Evolutionary conservation across 306 rosid species (phyloP).

Genomic region (Lathyrus oleraceus): DNA sequence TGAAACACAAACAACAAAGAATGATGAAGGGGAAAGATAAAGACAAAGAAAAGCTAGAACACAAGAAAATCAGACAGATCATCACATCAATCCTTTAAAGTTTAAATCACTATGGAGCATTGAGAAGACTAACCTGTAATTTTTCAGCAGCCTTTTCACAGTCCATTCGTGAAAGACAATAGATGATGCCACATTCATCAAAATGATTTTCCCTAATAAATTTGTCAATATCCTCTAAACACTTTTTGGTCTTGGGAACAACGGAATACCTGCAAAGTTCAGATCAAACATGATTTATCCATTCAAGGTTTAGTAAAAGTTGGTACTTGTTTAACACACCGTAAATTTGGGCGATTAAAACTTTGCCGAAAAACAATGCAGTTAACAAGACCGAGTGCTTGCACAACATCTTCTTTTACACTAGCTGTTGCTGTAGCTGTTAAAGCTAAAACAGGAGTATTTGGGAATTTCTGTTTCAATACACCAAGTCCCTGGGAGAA

Average conservation of each 20-base stretch:
- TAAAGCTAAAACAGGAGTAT: slow-evolving; percentile 91
- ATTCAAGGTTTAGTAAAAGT: slow-evolving; percentile 16
- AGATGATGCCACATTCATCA: slow-evolving; percentile 95
- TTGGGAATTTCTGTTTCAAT: slow-evolving; percentile 91
- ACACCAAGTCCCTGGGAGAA: slow-evolving; percentile 88
- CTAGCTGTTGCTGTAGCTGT: slow-evolving; percentile 99
- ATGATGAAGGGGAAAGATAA: neutral
- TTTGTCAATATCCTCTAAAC: slow-evolving; percentile 88
- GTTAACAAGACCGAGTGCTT: slow-evolving; percentile 93
- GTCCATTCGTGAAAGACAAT: slow-evolving; percentile 98
- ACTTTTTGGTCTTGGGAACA: slow-evolving; percentile 84
- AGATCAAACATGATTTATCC: slow-evolving; percentile 32
- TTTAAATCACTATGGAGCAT: slow-evolving; percentile 3
- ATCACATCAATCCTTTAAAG: slow-evolving; percentile 21
- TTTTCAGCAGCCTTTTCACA: slow-evolving; percentile 96
- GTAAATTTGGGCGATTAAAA: slow-evolving; percentile 94
- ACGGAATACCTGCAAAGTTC: slow-evolving; percentile 75
- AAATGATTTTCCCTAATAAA: slow-evolving; percentile 80
- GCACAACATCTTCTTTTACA: slow-evolving; percentile 99
- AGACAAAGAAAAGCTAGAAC: neutral
- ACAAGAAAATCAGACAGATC: slow-evolving; percentile 23
- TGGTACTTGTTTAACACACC: slow-evolving; percentile 47
- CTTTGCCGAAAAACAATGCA: slow-evolving; percentile 95
- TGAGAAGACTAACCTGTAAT: slow-evolving; percentile 71
- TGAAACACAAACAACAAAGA: slow-evolving; percentile 24